phyloP scores from a whole-genome alignment of 2,329 filamentous ascomycete species.

The Fusarium haematococcum region DNA sequence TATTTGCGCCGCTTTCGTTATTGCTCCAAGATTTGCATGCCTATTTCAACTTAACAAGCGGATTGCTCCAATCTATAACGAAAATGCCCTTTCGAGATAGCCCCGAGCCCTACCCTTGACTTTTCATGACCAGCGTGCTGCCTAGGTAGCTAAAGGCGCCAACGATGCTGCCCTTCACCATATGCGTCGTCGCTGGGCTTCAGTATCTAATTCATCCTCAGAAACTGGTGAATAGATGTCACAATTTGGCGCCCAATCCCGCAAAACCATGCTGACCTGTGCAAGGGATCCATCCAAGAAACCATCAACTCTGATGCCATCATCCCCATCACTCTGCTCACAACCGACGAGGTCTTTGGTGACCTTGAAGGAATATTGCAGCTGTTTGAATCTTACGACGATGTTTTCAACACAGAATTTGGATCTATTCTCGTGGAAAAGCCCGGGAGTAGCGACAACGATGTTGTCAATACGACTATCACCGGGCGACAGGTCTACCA shows the following conservation, averaged over 20 bases:
- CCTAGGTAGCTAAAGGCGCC: not conserved
- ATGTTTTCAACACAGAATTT: constrained; percentile 55
- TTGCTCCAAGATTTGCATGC: not conserved
- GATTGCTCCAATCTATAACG: not conserved
- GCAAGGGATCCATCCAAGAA: constrained; percentile 55
- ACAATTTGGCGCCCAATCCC: constrained; percentile 20
- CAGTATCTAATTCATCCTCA: constrained; percentile 56
- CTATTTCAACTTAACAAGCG: not conserved
- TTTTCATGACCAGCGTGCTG: not conserved
- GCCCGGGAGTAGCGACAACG: constrained; percentile 37
- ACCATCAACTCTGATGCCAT: constrained; percentile 56
- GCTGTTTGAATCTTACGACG: constrained; percentile 50
- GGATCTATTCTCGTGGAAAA: constrained; percentile 55
- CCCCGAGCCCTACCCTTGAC: not conserved
- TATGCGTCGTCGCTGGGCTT: constrained; percentile 52
- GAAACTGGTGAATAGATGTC: constrained; percentile 46
- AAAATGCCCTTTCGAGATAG: not conserved
- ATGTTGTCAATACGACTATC: not conserved
- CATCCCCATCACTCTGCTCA: constrained; percentile 55
- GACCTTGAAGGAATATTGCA: constrained; percentile 51
- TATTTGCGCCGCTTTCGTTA: not conserved
- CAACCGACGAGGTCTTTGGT: constrained; percentile 52
- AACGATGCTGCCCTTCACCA: constrained; percentile 49
- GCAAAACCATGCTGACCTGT: not conserved
- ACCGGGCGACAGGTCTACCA: constrained; percentile 35